phyloP scores from a whole-genome alignment of 2,329 filamentous ascomycete species.

The Emericellopsis atlantica region DNA sequence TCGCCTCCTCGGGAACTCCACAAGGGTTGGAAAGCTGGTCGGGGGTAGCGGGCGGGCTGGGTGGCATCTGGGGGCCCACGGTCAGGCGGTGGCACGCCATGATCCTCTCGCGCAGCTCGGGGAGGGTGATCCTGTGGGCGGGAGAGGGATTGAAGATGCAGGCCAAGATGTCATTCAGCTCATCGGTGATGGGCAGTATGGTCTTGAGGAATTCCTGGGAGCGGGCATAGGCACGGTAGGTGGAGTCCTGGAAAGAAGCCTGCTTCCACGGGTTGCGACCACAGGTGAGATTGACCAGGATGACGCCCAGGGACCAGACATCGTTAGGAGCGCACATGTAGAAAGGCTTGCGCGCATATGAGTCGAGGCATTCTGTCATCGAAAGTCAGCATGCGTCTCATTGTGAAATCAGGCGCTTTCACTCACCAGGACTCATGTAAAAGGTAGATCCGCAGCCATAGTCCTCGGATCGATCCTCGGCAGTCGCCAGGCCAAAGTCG shows the following conservation, averaged over 20 bases:
- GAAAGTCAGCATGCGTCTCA: background rate
- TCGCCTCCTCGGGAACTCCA: slow-evolving; percentile 33
- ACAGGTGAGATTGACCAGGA: slow-evolving; percentile 93
- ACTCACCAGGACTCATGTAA: slow-evolving; percentile 97
- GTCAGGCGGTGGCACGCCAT: slow-evolving; percentile 66
- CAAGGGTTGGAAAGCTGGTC: slow-evolving; percentile 26
- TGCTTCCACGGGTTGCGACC: slow-evolving; percentile 99
- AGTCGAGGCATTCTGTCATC: slow-evolving; percentile 74
- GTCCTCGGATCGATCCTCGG: slow-evolving; percentile 72
- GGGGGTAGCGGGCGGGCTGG: slow-evolving; percentile 28
- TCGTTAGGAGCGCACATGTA: slow-evolving; percentile 94
- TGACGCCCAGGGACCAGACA: slow-evolving; percentile 95
- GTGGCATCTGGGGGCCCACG: slow-evolving; percentile 23
- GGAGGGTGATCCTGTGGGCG: slow-evolving; percentile 66
- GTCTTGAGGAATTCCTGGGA: slow-evolving; percentile 81
- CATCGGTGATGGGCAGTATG: slow-evolving; percentile 81
- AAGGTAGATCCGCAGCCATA: slow-evolving; percentile 98
- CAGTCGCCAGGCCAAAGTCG: slow-evolving; percentile 92
- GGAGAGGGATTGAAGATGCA: slow-evolving; percentile 84
- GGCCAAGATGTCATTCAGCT: slow-evolving; percentile 77
- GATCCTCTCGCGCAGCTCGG: slow-evolving; percentile 68
- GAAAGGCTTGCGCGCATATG: slow-evolving; percentile 58
- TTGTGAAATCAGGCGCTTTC: too few relatives aligned
- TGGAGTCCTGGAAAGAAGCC: slow-evolving; percentile 84
- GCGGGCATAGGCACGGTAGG: slow-evolving; percentile 81